Evolutionary conservation across 495 filamentous ascomycete species (phyloP), one percentile per base, ranked within the genome.

Genomic region (Trichocladium uniseriatum): DNA sequence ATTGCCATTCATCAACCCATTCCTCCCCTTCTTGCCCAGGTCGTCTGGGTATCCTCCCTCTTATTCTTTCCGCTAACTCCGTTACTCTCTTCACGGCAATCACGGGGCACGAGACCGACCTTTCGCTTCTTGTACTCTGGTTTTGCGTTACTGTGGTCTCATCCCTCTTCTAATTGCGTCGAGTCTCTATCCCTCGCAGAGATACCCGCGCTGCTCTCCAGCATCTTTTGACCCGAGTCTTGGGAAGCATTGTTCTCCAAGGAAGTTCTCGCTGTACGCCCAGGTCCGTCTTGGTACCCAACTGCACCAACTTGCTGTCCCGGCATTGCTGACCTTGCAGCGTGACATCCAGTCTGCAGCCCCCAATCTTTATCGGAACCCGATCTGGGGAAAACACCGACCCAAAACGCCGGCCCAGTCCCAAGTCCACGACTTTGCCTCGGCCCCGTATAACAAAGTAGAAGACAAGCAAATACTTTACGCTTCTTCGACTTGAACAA

Each of bases 1-100:
- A 56, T 52, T 52, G 46, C 51, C 57, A 60, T 60, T 60, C 57
- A 62, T 57, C 45, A 39, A 58, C 44, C 34, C 45, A 35, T 11
- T 31, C 8, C 35, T 34, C 52, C 55, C 45, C 37, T 31, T 53
- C 44, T 43, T 36, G 27, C 48, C 51, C 40, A 18, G 21, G 14
- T 14, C 27, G 35, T 21, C 19, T n/a, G 35, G 45, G 27, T 10
- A 34, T 27, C 40, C 40, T 52, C 43, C 46, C 46, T 36, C 39
- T 42, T 50, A 38, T 42, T 52, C 51, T 45, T 52, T 42, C 42
- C 48, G 38, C 31, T 36, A 43, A 45, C 41, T 52, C 37, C 31
- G 27, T 38, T 40, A 49, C 39, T 52, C 51, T 38, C 19, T 55
- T 13, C 38, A 40, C 24, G 35, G 46, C 40, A 49, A 20, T 37